Conservation (phyloP, 768 basidiomycete species). For the Tephrocybe sp. region DNA sequence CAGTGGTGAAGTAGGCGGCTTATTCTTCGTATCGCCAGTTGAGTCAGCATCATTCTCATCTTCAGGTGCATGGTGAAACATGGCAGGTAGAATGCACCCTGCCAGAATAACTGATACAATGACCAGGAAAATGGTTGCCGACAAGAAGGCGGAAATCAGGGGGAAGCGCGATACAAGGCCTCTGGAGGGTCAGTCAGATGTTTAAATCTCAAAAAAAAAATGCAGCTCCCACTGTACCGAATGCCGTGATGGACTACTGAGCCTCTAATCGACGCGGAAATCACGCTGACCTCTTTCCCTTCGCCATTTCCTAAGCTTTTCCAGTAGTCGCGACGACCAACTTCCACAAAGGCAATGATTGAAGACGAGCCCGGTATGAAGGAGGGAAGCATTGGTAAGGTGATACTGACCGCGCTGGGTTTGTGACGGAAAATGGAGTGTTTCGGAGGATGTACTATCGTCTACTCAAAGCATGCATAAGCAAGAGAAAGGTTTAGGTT, state of each 20-base stretch:
- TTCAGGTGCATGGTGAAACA: conserved; percentile 23
- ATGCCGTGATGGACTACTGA: conserved; percentile 66
- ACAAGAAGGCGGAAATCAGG: conserved; percentile 47
- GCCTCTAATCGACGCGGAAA: conserved; percentile 62
- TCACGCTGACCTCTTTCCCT: conserved; percentile 72
- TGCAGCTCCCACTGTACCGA: conserved; percentile 47
- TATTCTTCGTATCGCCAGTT: conserved; percentile 1
- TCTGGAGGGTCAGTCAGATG: conserved; percentile 33
- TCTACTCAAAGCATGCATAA: conserved; percentile 34
- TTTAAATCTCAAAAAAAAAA: background rate
- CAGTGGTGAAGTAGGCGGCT: conserved; percentile 1
- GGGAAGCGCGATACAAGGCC: conserved; percentile 75
- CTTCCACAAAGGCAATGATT: conserved; percentile 60
- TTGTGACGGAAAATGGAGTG: conserved; percentile 38
- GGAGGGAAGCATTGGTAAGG: conserved; percentile 57
- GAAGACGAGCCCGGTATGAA: conserved; percentile 48
- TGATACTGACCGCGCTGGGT: conserved; percentile 44
- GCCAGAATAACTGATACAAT: conserved; percentile 47
- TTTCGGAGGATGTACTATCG: conserved; percentile 53
- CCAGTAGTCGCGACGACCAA: conserved; percentile 79
- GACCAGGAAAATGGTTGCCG: conserved; percentile 45
- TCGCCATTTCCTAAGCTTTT: conserved; percentile 64
- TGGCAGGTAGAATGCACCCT: conserved; percentile 51
- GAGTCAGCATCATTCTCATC: conserved; percentile 11
- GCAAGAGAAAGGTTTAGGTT: background rate